A percentile compares a stretch with the other conserved stretches of the same genome.
Evolutionary conservation across 805 yeast genomes (phyloP).

Genomic region (Sugiyamaella mastotermitis): DNA sequence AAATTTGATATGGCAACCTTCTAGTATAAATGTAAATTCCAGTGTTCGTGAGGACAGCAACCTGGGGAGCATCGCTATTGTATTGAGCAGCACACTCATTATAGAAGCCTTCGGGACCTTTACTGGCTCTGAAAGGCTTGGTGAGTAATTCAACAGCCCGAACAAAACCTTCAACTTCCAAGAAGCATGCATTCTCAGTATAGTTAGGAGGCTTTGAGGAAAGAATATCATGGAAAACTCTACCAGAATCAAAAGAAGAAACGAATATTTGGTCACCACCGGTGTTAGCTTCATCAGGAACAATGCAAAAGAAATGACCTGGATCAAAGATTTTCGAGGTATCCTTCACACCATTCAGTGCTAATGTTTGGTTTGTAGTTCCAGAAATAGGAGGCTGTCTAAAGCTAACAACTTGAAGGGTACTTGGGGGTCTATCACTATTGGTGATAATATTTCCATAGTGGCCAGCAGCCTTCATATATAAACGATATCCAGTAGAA

Average conservation of each 20-base stretch:
- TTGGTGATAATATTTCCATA: slow-evolving; percentile 1
- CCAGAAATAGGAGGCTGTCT: slow-evolving; percentile 39
- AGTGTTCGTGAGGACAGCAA: slow-evolving; percentile 76
- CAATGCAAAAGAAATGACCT: slow-evolving; percentile 75
- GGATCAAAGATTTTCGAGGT: slow-evolving; percentile 68
- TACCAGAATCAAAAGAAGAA: slow-evolving; percentile 79
- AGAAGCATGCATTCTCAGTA: slow-evolving; percentile 75
- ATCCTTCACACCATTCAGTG: slow-evolving; percentile 40
- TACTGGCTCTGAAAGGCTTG: slow-evolving; percentile 63
- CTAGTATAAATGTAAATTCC: slow-evolving; percentile 73
- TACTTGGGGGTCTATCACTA: slow-evolving; percentile 27
- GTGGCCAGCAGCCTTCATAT: slow-evolving; percentile 8
- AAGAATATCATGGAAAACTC: slow-evolving; percentile 50
- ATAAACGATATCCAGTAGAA: slow-evolving; percentile 11
- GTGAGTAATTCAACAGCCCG: slow-evolving; percentile 71
- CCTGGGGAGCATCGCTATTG: slow-evolving; percentile 53
- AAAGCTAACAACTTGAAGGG: slow-evolving; percentile 34
- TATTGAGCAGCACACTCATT: slow-evolving; percentile 87
- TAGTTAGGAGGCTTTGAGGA: slow-evolving; percentile 31
- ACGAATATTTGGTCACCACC: slow-evolving; percentile 51
- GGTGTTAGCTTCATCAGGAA: slow-evolving; percentile 26
- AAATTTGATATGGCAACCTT: slow-evolving; percentile 72
- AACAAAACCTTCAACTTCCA: slow-evolving; percentile 54
- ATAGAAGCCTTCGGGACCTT: slow-evolving; percentile 74
- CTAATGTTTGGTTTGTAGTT: background rate